phyloP scores from a whole-genome alignment of 345 rosid species.

The Isatis tinctoria region DNA sequence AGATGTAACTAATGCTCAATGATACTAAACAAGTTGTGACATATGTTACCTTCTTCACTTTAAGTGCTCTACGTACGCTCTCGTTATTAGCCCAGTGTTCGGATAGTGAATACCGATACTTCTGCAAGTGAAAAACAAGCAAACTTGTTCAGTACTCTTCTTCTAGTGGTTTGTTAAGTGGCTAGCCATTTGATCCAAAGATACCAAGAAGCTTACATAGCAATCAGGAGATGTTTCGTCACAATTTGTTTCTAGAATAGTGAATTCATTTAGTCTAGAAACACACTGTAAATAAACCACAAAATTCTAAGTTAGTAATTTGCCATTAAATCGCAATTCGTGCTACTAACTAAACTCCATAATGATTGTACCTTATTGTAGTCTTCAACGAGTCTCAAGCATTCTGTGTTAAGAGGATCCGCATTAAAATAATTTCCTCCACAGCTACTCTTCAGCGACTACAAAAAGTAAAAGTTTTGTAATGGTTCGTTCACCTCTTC shows the following conservation, averaged over 20 bases:
- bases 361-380: not conserved
- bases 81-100: conserved; percentile 15
- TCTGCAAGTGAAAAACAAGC: not conserved
- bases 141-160: not conserved
- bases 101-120: not conserved
- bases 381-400: conserved; percentile 24
- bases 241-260: not conserved
- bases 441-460: conserved; percentile 52
- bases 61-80: conserved; percentile 22
- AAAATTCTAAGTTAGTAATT: not conserved
- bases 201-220: conserved; percentile 11
- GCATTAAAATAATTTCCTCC: conserved; percentile 21
- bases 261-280: not conserved
- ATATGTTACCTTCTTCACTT: conserved; percentile 14
- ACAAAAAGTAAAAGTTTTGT: not conserved
- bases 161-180: too few species aligned
- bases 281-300: conserved; percentile 6
- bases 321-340: not conserved
- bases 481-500: not conserved
- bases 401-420: conserved; percentile 36
- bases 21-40: not conserved
- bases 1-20: not conserved
- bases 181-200: not conserved
- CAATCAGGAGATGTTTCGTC: conserved; percentile 9
- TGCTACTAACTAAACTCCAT: not conserved